phyloP scores from a whole-genome alignment of 805 yeast species.

The Metschnikowia lachancei region DNA sequence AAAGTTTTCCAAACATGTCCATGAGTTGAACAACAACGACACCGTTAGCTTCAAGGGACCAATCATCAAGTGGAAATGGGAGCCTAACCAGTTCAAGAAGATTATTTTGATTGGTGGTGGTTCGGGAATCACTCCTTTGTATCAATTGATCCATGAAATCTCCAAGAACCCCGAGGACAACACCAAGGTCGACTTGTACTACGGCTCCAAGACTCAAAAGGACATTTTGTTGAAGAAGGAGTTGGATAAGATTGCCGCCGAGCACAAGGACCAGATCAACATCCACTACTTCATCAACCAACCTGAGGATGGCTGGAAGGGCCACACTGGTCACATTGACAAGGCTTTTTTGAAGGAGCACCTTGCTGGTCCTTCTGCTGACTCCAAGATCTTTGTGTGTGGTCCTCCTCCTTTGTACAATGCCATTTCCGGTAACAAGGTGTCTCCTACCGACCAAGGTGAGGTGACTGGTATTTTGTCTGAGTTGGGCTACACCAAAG shows the following conservation, averaged over 20 bases:
- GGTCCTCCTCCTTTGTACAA: conserved; percentile 94
- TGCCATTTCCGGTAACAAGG: conserved; percentile 82
- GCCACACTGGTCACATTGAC: conserved; percentile 71
- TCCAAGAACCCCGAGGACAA: conserved; percentile 79
- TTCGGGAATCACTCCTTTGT: conserved; percentile 93
- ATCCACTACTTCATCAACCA: conserved; percentile 79
- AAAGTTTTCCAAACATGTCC: conserved; percentile 74
- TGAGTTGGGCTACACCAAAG: conserved; percentile 84
- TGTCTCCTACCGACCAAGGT: conserved; percentile 90
- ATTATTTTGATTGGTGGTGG: conserved; percentile 93
- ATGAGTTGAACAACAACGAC: conserved; percentile 70
- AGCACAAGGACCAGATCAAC: conserved; percentile 74
- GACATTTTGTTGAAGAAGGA: conserved; percentile 81
- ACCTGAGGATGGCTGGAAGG: conserved; percentile 49
- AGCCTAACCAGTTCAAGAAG: conserved; percentile 75
- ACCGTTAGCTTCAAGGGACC: conserved; percentile 93
- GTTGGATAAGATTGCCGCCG: conserved; percentile 63
- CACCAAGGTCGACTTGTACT: conserved; percentile 79
- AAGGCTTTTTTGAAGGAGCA: conserved; percentile 64
- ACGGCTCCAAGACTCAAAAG: conserved; percentile 72
- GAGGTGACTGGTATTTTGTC: conserved; percentile 83
- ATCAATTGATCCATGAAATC: conserved; percentile 77
- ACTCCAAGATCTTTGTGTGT: conserved; percentile 74
- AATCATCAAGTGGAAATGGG: conserved; percentile 85
- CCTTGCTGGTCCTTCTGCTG: conserved; percentile 62